Base-by-base conservation (phyloP, 2,329 filamentous ascomycete genomes). In the Alternaria sp. region DNA sequence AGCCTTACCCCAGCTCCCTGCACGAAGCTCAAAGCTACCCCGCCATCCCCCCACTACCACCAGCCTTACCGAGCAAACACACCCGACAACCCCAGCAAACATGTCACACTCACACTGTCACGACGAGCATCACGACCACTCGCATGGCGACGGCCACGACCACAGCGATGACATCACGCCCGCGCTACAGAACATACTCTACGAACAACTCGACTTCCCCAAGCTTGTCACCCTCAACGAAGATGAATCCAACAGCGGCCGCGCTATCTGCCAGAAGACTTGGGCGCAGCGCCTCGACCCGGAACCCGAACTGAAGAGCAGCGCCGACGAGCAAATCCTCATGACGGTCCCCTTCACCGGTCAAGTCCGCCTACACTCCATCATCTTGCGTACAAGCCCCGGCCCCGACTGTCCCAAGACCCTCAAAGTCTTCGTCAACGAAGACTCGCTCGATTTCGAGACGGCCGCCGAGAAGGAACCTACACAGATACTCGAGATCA, bases 331-430 rank as follows among this genome's bases (percentile, higher is more conserved):
- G 83, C 94, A 99, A 83, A 81, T 99, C n/a, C 83, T 99, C 60
- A 93, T 99, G 86, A 90, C 91, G 67, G 87, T 98, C 41, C 96
- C 96, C 2, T 99, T 99, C 83, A 94, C 94, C 1, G 94, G 92
- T 51, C 94, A 97, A 81, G 89, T 97, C 64, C 97, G 96, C 76
- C 89, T 99, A 1, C 94, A 98, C 82, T 90, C 92, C 25, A 89
- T 99, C 76, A 86, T 97, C 23, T 82, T 99, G 63, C 93, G 95
- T 77, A 92, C 93, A 3, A 93, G 92, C 2, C 84, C 88, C 45
- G 88, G 89, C 8, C 78, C 84, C 58, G 88, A 87, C 23, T 93
- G 94, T 4, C 96, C 96, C 2, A 88, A 87, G 66, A 97, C 93
- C 3, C 84, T 98, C 50, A 94, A 94, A 76, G 84, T 99, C 50